Base-by-base conservation (phyloP, 83 land plant species). In the Picea mariana region DNA sequence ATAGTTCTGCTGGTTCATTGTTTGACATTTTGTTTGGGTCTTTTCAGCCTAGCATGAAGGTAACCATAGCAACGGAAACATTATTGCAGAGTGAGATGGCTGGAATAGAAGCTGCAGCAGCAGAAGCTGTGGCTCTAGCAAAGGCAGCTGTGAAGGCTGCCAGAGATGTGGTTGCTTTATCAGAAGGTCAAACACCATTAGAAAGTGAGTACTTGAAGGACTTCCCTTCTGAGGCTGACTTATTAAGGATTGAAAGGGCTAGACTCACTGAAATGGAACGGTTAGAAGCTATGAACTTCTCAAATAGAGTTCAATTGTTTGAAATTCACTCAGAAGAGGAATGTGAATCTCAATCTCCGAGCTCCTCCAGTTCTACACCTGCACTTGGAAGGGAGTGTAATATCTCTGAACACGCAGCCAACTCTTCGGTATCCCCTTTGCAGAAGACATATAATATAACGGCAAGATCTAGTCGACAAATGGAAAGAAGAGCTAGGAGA, bases 91-190 rank as follows among this genome's bases (percentile, higher is more conserved):
- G 88, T 83, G 88, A 89, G 58, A 92, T 88, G 24, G 91, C 91
- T 71, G 87, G 83, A 27, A 82, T 93, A 61, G 87, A 83, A 9
- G 95, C 95, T 13, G 93, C 93, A 42, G 91, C 95, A 24, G 92
- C 95, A 81, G 95, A 93, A 84, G 94, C 93, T 31, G 86, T 91
- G 79, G 90, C 98, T 84, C 85, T 90, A 52, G 95, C 93, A 23
- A 86, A 82, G 78, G 92, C 98, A 75, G 98, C 96, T 73, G 87
- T 88, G 0, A 85, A 88, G 63, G 89, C 84, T 86, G 95, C 97
- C 34, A 90, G 84, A 86, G 89, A 87, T 76, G 98, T 92, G 67
- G 98, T 87, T 16, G 69, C 83, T 80, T 60, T 86, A 82, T 87
- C 81, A 77, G 85, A 69, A 6, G 63, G 34, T 27, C 75, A 67